Evolutionary conservation across 768 basidiomycete genomes (phyloP).

Genomic region (Clathrus columnatus): DNA sequence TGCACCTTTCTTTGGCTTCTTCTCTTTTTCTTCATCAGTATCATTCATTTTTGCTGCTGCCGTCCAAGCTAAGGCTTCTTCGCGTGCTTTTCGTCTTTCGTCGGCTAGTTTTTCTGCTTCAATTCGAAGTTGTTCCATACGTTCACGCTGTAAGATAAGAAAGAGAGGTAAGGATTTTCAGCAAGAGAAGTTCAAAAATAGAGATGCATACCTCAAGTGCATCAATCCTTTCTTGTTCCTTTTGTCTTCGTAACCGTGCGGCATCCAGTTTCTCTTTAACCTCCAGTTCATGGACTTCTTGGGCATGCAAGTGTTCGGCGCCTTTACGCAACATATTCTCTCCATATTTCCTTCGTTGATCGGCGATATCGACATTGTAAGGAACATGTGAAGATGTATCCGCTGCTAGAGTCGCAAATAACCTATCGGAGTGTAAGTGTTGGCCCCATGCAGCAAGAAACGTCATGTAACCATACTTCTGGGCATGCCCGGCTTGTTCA

Average conservation of each 20-base stretch:
- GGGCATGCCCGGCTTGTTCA: slow-evolving; percentile 75
- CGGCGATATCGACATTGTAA: slow-evolving; percentile 80
- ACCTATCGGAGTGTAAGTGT: slow-evolving; percentile 31
- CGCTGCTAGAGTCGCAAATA: slow-evolving; percentile 76
- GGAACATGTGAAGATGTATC: slow-evolving; percentile 64
- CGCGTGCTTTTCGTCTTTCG: slow-evolving; percentile 63
- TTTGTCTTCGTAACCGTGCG: slow-evolving; percentile 69
- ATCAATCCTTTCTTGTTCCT: slow-evolving; percentile 62
- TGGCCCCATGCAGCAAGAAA: background rate
- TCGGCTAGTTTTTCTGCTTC: slow-evolving; percentile 76
- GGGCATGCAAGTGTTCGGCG: slow-evolving; percentile 68
- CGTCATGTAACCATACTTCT: slow-evolving; percentile 47
- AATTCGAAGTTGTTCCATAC: slow-evolving; percentile 53
- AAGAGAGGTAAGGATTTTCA: slow-evolving; percentile 6
- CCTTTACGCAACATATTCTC: slow-evolving; percentile 75
- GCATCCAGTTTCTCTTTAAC: slow-evolving; percentile 63
- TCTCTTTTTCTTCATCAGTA: slow-evolving; percentile 71
- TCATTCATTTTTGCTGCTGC: slow-evolving; percentile 55
- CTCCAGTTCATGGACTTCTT: slow-evolving; percentile 65
- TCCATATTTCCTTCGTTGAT: slow-evolving; percentile 85
- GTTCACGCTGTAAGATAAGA: slow-evolving; percentile 36
- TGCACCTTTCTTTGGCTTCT: slow-evolving; percentile 42
- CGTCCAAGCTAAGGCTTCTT: slow-evolving; percentile 75
- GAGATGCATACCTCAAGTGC: slow-evolving; percentile 49
- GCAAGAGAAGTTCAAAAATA: background rate